These are phyloP conservation scores for Mariannaea sp. DNA, from an alignment of 2,329 filamentous ascomycete genomes.

Conservation along the genomic window DNA sequence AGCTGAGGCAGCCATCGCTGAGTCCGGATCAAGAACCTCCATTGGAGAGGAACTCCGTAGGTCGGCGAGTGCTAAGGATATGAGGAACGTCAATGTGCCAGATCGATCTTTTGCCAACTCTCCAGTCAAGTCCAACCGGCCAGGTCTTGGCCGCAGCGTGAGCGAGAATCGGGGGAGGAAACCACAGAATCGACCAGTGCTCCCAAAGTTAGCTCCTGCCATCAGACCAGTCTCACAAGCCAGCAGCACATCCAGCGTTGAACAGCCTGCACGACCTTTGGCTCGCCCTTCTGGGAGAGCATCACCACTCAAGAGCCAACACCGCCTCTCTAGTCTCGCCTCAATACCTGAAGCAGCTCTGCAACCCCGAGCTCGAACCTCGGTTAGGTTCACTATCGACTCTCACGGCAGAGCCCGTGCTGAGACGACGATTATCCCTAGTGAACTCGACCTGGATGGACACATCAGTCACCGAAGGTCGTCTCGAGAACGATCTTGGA, in stretches of 20 bases:
- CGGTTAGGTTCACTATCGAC: conserved; percentile 68
- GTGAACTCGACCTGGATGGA: conserved; percentile 37
- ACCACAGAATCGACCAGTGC: conserved; percentile 44
- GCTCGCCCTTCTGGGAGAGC: conserved; percentile 51
- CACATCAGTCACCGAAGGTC: conserved; percentile 38
- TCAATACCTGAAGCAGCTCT: conserved; percentile 61
- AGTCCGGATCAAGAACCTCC: conserved; percentile 33
- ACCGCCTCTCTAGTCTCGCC: conserved; percentile 56
- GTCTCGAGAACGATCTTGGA: conserved; percentile 38
- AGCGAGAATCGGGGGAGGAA: conserved; percentile 59
- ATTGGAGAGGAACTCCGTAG: conserved; percentile 49
- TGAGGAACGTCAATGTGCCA: conserved; percentile 47
- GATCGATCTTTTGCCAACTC: conserved; percentile 53
- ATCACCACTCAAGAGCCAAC: conserved; percentile 59
- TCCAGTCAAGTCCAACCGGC: conserved; percentile 56
- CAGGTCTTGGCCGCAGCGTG: conserved; percentile 58
- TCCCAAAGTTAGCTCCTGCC: conserved; percentile 56
- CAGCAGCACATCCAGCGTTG: conserved; percentile 39
- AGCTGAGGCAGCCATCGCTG: conserved; percentile 36
- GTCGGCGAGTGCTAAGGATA: conserved; percentile 51
- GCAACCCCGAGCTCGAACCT: conserved; percentile 53
- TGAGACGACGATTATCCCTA: conserved; percentile 54
- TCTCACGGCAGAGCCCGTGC: conserved; percentile 63
- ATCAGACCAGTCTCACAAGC: conserved; percentile 44
- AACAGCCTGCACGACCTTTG: conserved; percentile 42